A percentile compares a stretch with the other conserved stretches of the same genome.
Conservation (phyloP, 169 alveolate species). For the Hepatocystis sp. region DNA sequence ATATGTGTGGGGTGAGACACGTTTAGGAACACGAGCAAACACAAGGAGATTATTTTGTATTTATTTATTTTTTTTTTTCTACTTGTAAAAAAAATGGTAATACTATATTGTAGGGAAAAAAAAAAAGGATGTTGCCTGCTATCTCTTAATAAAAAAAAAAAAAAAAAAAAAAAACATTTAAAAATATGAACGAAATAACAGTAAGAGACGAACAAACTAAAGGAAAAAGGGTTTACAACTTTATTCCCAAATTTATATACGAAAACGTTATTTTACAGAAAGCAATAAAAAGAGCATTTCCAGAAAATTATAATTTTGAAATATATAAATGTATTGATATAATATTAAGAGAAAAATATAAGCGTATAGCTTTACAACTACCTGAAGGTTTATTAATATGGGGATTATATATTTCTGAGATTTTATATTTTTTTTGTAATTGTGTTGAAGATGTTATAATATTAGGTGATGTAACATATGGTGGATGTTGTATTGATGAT, state of each 20-base stretch:
- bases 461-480: slow-evolving; percentile 97
- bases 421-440: slow-evolving; percentile 90
- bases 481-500: slow-evolving; percentile 99
- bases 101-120: too few species aligned
- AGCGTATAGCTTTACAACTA: slow-evolving; percentile 94
- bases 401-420: slow-evolving; percentile 92
- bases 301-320: slow-evolving; percentile 97
- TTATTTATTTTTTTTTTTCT: too few species aligned
- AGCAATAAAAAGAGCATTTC: slow-evolving; percentile 91
- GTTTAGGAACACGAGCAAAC: too few species aligned
- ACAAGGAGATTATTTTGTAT: too few species aligned
- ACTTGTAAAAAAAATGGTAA: too few species aligned
- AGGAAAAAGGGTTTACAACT: slow-evolving; percentile 44
- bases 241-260: slow-evolving; percentile 73
- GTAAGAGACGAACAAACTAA: slow-evolving; percentile 6
- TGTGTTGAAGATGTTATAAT: slow-evolving; percentile 83
- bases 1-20: too few species aligned
- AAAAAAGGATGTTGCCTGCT: too few species aligned
- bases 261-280: slow-evolving; percentile 77
- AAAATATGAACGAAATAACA: too few species aligned
- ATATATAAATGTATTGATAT: slow-evolving; percentile 93
- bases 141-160: too few species aligned
- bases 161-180: too few species aligned
- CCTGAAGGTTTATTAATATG: slow-evolving; percentile 96
- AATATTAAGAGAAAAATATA: slow-evolving; percentile 86